Evolutionary conservation across 2,329 filamentous ascomycete species (phyloP).

Genomic region (Alternaria sp.): DNA sequence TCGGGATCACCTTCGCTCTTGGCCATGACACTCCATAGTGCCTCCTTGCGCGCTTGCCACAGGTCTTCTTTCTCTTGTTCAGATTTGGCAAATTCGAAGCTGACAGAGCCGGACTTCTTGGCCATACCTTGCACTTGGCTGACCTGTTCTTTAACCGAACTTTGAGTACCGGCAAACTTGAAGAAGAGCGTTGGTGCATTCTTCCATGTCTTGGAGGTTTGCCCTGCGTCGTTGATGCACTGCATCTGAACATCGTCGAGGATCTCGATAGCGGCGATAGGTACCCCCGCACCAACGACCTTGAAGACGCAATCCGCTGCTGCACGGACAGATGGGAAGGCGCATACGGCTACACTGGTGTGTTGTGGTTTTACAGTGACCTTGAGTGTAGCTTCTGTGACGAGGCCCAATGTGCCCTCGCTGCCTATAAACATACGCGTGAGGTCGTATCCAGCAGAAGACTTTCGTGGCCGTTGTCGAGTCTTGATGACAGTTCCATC

Average conservation of each 20-base stretch:
- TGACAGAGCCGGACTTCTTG: constrained; percentile 66
- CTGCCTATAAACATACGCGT: constrained; percentile 89
- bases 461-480: constrained; percentile 85
- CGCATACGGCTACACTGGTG: constrained; percentile 79
- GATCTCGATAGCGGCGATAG: constrained; percentile 90
- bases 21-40: constrained; percentile 75
- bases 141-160: constrained; percentile 80
- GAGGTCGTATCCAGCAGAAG: constrained; percentile 89
- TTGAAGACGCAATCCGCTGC: constrained; percentile 81
- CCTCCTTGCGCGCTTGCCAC: constrained; percentile 79
- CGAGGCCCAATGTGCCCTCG: constrained; percentile 88
- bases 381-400: constrained; percentile 90
- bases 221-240: constrained; percentile 72
- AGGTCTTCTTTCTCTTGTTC: constrained; percentile 72
- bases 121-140: constrained; percentile 69
- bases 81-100: constrained; percentile 73
- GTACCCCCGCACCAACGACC: constrained; percentile 82
- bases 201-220: constrained; percentile 70
- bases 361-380: constrained; percentile 81
- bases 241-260: constrained; percentile 91
- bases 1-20: constrained; percentile 67
- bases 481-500: constrained; percentile 93
- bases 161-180: constrained; percentile 74
- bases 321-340: constrained; percentile 70
- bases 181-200: constrained; percentile 77